phyloP scores from a whole-genome alignment of 441 rosid genomes.

The Manihot esculenta region DNA sequence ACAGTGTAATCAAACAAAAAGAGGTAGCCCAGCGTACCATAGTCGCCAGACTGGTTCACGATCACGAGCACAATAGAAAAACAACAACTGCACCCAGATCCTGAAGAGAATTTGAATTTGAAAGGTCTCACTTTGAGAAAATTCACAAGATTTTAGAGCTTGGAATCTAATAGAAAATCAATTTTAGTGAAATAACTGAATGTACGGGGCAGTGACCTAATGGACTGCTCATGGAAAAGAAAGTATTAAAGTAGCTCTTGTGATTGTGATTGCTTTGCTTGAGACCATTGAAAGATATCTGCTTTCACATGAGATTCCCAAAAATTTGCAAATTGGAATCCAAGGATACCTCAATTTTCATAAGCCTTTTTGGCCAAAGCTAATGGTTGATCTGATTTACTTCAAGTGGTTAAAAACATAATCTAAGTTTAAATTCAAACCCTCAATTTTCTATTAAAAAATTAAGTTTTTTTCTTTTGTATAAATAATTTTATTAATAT shows the following conservation, averaged over 20 bases:
- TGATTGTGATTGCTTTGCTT: no score
- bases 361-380: no score
- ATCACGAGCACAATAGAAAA: not conserved
- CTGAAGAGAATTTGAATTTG: not conserved
- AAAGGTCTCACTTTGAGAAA: no score
- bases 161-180: no score
- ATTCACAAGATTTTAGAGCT: no score
- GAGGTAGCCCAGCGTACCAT: not conserved
- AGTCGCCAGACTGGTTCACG: constrained; percentile 9
- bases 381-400: no score
- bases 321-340: constrained; percentile 1
- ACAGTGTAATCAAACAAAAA: not conserved
- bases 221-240: not conserved
- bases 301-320: constrained; percentile 3
- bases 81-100: not conserved
- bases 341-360: constrained; percentile 8
- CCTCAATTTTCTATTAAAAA: no score
- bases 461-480: no score
- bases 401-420: no score
- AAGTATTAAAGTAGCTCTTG: not conserved
- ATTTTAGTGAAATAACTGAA: no score
- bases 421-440: no score
- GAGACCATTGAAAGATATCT: not conserved
- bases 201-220: not conserved
- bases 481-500: no score